Conservation (phyloP, 768 basidiomycete genomes). For the Dentipellis sp. region DNA sequence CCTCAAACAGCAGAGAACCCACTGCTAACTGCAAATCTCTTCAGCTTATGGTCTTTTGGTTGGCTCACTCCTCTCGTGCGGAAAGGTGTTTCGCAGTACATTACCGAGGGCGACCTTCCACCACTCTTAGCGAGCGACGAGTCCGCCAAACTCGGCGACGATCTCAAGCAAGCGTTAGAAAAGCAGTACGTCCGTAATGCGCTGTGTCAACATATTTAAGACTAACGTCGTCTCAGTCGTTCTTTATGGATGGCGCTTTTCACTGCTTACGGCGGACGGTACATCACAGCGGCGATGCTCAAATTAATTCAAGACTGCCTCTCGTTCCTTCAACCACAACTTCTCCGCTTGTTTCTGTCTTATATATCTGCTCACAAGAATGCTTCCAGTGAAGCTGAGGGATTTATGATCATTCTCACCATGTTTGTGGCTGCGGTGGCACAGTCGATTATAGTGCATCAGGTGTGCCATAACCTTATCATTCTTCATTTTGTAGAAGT, state of each 20-base stretch:
- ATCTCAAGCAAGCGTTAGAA: slow-evolving; percentile 51
- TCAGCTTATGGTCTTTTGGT: slow-evolving; percentile 71
- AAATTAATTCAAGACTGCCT: slow-evolving; percentile 78
- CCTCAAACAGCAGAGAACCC: slow-evolving; percentile 44
- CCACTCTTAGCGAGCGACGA: slow-evolving; percentile 59
- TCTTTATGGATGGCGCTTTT: slow-evolving; percentile 68
- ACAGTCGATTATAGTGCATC: slow-evolving; percentile 76
- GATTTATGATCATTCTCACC: slow-evolving; percentile 62
- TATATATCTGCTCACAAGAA: slow-evolving; percentile 77
- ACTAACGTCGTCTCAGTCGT: slow-evolving; percentile 27
- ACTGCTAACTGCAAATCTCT: slow-evolving; percentile 67
- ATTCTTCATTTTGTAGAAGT: not conserved
- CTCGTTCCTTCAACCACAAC: slow-evolving; percentile 80
- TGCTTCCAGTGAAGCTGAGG: slow-evolving; percentile 29
- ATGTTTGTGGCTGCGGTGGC: slow-evolving; percentile 79
- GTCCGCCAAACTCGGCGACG: slow-evolving; percentile 54
- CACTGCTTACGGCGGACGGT: slow-evolving; percentile 73
- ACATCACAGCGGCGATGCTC: slow-evolving; percentile 46
- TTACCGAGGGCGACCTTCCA: slow-evolving; percentile 84
- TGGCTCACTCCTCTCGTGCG: slow-evolving; percentile 83
- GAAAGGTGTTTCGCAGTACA: slow-evolving; percentile 52
- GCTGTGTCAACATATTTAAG: not conserved
- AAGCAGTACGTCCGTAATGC: slow-evolving; percentile 40
- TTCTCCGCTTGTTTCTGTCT: slow-evolving; percentile 67
- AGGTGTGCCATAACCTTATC: slow-evolving; percentile 32